These are phyloP conservation scores for Collybia mongolica DNA, from an alignment of 768 basidiomycete genomes.

Conservation along the genomic window DNA sequence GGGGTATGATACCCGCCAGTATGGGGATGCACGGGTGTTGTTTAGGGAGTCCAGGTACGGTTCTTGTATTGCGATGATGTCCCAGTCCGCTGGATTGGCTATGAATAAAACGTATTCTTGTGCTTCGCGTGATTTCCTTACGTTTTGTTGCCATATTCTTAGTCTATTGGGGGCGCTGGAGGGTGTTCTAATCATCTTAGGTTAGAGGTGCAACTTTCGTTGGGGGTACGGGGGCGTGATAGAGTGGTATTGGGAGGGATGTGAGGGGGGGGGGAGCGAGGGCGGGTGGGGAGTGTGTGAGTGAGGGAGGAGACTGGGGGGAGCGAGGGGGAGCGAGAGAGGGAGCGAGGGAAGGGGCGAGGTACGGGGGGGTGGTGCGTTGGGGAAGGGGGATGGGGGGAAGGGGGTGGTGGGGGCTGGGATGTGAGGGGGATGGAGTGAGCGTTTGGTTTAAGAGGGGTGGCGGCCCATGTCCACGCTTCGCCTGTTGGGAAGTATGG, in stretches of 20 bases:
- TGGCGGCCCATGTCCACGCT: background rate
- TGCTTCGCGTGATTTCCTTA: slow-evolving; percentile 19
- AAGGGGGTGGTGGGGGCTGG: too few species aligned
- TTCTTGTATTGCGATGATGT: slow-evolving; percentile 30
- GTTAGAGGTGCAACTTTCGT: background rate
- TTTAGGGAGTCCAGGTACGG: slow-evolving; percentile 20
- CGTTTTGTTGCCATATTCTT: slow-evolving; percentile 26
- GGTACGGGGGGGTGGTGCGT: background rate
- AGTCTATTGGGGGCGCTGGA: slow-evolving; percentile 2
- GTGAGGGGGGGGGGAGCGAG: background rate
- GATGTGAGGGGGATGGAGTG: too few species aligned
- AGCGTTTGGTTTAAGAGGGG: slow-evolving; percentile 1
- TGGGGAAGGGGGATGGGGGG: too few species aligned
- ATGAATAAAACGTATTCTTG: slow-evolving; percentile 15
- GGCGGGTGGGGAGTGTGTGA: background rate
- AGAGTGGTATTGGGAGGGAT: background rate
- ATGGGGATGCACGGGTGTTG: slow-evolving; percentile 10
- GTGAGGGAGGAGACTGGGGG: too few species aligned
- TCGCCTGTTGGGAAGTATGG: slow-evolving; percentile 8
- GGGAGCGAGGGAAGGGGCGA: too few species aligned
- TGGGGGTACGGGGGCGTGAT: too few species aligned
- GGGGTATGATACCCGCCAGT: slow-evolving; percentile 8
- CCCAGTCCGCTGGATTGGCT: slow-evolving; percentile 11
- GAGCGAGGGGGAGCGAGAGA: too few species aligned
- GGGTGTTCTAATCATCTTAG: background rate